Conservation (phyloP, 352 stramenopile species). For the Phytopythium delawarense region DNA sequence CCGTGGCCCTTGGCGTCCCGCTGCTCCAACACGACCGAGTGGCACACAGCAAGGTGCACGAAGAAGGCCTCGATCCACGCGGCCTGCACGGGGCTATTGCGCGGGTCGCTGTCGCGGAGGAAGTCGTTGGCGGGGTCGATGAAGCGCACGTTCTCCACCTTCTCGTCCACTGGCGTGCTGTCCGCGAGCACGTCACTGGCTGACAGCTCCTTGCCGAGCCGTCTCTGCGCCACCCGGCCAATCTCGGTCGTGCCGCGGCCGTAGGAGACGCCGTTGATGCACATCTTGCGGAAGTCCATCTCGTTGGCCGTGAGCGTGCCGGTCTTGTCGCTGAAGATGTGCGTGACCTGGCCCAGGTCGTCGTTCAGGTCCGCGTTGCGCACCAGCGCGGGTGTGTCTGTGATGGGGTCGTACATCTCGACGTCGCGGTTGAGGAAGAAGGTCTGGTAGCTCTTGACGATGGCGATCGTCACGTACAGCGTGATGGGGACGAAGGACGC, state of each 20-base stretch:
- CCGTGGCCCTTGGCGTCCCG: conserved; percentile 23
- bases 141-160: conserved; percentile 79
- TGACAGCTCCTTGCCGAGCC: conserved; percentile 72
- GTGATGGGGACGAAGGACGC: conserved; percentile 87
- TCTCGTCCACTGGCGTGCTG: conserved; percentile 42
- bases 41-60: conserved; percentile 74
- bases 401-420: conserved; percentile 77
- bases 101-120: conserved; percentile 39
- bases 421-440: conserved; percentile 86
- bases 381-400: conserved; percentile 74
- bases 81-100: conserved; percentile 43
- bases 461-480: conserved; percentile 85
- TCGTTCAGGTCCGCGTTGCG: conserved; percentile 86
- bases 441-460: conserved; percentile 86
- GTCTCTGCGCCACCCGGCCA: conserved; percentile 60
- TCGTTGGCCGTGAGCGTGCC: conserved; percentile 84
- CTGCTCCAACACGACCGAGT: conserved; percentile 82
- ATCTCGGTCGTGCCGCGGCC: conserved; percentile 83
- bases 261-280: conserved; percentile 77
- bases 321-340: conserved; percentile 89
- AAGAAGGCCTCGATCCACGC: conserved; percentile 82
- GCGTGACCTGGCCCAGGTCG: conserved; percentile 82
- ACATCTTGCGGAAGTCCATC: conserved; percentile 90
- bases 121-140: conserved; percentile 71
- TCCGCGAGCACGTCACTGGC: conserved; percentile 73